Percentiles rank a stretch among this genome's conserved stretches.
These are phyloP conservation scores for Mortierella sp. DNA, from an alignment of 371 early-diverging fungal genomes.

Conservation along the genomic window DNA sequence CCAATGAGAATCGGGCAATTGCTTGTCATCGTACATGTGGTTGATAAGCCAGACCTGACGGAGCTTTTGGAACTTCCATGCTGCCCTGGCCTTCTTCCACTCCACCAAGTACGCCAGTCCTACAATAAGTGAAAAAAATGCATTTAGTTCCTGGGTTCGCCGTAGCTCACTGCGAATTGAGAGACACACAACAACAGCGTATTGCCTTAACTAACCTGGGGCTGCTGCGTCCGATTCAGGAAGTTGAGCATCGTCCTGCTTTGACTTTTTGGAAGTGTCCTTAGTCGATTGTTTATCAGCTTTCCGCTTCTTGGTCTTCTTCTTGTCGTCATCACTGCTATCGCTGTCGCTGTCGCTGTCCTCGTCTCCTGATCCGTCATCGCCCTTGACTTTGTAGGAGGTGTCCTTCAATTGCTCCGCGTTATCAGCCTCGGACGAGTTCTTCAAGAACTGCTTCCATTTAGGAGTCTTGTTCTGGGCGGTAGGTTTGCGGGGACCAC, in stretches of 20 bases:
- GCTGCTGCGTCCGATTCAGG: slow-evolving; percentile 30
- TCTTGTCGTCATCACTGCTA: slow-evolving; percentile 14
- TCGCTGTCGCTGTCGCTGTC: slow-evolving; percentile 31
- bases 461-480: slow-evolving; percentile 46
- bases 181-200: background rate
- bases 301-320: slow-evolving; percentile 28
- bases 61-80: slow-evolving; percentile 77
- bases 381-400: slow-evolving; percentile 49
- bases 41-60: slow-evolving; percentile 74
- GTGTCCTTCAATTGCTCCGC: slow-evolving; percentile 53
- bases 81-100: slow-evolving; percentile 46
- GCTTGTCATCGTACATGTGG: slow-evolving; percentile 64
- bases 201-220: slow-evolving; percentile 21
- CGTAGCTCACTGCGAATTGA: background rate
- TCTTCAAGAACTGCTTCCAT: slow-evolving; percentile 57
- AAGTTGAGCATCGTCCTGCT: slow-evolving; percentile 24
- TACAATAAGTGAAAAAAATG: background rate
- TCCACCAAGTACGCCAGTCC: slow-evolving; percentile 51
- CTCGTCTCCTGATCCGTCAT: slow-evolving; percentile 44
- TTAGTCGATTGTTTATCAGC: slow-evolving; percentile 13
- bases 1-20: slow-evolving; percentile 57
- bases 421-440: slow-evolving; percentile 47
- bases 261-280: slow-evolving; percentile 27
- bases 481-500: slow-evolving; percentile 18
- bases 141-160: background rate